Base-by-base conservation (phyloP, 805 yeast species). In the Kluyveromyces lactis region DNA sequence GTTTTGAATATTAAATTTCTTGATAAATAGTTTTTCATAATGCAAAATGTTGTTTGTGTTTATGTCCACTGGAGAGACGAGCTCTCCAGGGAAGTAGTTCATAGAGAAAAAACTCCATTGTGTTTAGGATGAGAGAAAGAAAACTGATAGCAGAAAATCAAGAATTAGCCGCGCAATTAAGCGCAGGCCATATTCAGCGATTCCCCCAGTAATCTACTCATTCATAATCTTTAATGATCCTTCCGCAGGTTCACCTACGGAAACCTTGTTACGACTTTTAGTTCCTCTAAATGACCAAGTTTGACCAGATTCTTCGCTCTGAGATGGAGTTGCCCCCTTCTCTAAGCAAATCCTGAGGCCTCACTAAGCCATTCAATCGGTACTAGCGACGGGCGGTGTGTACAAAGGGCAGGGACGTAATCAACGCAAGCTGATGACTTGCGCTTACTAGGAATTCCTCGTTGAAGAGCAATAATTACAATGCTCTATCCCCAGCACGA, bases 381-480 rank as follows among this genome's bases (percentile, higher is more conserved):
- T 63, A 61, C 67, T 60, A 62, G 66, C 67, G 67, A 63, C 66
- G 67, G 67, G 67, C 52, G 54, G 54, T 50, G 54, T 62, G 66
- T 62, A 63, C 68, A 62, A 63, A 62, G 67, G 67, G 67, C 67
- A 63, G 67, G 67, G 66, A 62, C 66, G 64, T 63, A 61, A 60
- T 62, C 67, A 62, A 62, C 67, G 64, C 66, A 62, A 61, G 65
- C 62, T 61, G 65, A 59, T 62, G 67, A 62, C 67, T 63, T 63
- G 66, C 66, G 66, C 66, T 63, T 62, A 60, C 68, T 62, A 63
- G 68, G 67, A 60, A 63, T 63, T 63, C 66, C 68, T 63, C 68
- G 67, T 63, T 63, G 65, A 63, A 62, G 67, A 63, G 66, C 66
- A 63, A 63, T 59, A 63, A 62, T 62, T 62, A 56, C 66, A 62